phyloP scores from a whole-genome alignment of 495 filamentous ascomycete species.

The Aspergillus homomorphus region DNA sequence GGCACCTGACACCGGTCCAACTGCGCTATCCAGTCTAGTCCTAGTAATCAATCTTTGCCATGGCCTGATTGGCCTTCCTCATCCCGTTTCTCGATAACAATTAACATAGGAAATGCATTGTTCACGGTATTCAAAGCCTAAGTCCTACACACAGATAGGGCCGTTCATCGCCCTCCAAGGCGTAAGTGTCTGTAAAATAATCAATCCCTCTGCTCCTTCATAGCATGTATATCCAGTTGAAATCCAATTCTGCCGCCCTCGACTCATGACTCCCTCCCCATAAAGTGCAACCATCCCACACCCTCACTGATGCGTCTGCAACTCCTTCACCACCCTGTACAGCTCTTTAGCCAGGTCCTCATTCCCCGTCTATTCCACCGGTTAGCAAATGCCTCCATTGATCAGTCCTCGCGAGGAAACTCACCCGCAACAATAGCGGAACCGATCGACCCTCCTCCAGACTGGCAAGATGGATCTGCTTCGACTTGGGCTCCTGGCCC shows the following conservation, averaged over 20 bases:
- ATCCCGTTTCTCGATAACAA: neutral
- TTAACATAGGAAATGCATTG: neutral
- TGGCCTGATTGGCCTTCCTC: neutral
- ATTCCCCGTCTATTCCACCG: slow-evolving; percentile 36
- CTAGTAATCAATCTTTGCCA: neutral
- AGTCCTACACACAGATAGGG: neutral
- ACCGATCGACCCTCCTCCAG: slow-evolving; percentile 57
- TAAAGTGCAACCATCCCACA: neutral
- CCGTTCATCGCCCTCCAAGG: neutral
- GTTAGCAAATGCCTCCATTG: slow-evolving; percentile 14
- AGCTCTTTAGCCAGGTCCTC: slow-evolving; percentile 40
- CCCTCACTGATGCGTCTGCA: slow-evolving; percentile 31
- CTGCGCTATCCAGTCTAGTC: neutral
- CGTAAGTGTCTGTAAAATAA: neutral
- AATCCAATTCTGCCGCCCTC: neutral
- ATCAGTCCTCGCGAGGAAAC: slow-evolving; percentile 19
- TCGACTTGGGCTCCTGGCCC: slow-evolving; percentile 49
- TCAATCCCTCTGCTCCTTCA: neutral
- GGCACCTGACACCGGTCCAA: neutral
- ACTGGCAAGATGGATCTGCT: slow-evolving; percentile 59
- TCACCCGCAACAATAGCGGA: slow-evolving; percentile 69
- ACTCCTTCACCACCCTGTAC: slow-evolving; percentile 34
- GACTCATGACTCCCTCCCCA: no score
- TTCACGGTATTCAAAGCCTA: neutral
- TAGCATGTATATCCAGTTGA: neutral